phyloP scores from a whole-genome alignment of 257 asterid species.

The Scutellaria minor region DNA sequence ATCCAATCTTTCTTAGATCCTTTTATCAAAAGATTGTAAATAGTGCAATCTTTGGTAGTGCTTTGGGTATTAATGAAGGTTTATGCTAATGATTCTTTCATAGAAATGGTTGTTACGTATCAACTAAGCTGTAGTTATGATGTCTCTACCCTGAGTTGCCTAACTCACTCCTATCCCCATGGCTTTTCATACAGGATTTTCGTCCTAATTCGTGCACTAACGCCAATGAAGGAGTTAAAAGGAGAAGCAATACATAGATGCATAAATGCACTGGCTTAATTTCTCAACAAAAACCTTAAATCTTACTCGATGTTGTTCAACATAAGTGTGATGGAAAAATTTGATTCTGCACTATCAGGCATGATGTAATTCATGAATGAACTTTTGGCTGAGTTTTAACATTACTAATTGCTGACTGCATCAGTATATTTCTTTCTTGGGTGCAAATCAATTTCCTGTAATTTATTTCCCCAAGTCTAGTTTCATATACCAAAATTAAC shows the following conservation, averaged over 20 bases:
- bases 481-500: neutral
- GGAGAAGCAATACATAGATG: neutral
- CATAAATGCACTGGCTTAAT: neutral
- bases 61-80: neutral
- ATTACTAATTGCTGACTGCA: too few relatives aligned
- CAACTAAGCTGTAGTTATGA: constrained; percentile 1
- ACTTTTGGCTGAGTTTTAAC: too few relatives aligned
- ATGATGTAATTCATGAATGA: too few relatives aligned
- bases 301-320: neutral
- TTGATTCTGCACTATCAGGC: neutral
- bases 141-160: neutral
- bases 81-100: neutral
- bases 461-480: neutral
- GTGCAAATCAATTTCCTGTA: too few relatives aligned
- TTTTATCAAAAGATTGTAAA: neutral
- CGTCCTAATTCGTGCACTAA: neutral
- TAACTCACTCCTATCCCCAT: too few relatives aligned
- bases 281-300: constrained; percentile 39
- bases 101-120: neutral
- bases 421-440: too few relatives aligned
- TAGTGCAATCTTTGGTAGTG: neutral
- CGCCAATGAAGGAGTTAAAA: neutral
- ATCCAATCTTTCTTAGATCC: neutral
- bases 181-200: neutral
- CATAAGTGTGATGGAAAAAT: constrained; percentile 26